Evolutionary conservation across 1,139 yeast genomes (phyloP).

Genomic region (Kazachstania sp.): DNA sequence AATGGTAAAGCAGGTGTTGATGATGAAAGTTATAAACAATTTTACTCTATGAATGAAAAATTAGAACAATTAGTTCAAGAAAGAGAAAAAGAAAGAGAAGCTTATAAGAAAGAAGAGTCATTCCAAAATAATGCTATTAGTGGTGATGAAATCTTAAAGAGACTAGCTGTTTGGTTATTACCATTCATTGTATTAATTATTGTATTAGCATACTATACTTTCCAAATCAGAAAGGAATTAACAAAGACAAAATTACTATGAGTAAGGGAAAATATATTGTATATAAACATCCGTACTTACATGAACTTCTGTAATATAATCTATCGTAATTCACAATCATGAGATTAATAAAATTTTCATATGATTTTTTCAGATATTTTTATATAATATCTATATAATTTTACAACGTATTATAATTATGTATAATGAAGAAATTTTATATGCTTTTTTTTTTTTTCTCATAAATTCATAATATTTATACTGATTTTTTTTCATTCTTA

Average conservation of each 20-base stretch:
- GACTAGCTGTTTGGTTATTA: slow-evolving; percentile 31
- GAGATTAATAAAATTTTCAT: no score
- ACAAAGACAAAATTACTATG: slow-evolving; percentile 33
- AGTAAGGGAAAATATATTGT: neutral
- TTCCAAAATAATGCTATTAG: slow-evolving; percentile 18
- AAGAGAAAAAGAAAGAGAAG: slow-evolving; percentile 30
- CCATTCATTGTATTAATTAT: slow-evolving; percentile 31
- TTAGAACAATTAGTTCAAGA: slow-evolving; percentile 30
- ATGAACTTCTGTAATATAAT: neutral
- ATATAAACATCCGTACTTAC: neutral
- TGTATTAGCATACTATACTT: slow-evolving; percentile 34
- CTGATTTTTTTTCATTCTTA: neutral
- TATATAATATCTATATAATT: neutral
- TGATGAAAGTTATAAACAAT: slow-evolving; percentile 26
- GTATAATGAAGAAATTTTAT: neutral
- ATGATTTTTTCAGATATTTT: neutral
- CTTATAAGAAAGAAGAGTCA: slow-evolving; percentile 7
- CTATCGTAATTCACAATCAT: neutral
- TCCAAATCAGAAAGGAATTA: slow-evolving; percentile 35
- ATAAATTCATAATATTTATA: neutral
- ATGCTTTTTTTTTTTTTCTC: neutral
- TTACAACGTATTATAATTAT: neutral
- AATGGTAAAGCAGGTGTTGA: neutral
- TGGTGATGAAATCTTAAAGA: slow-evolving; percentile 30
- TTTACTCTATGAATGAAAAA: slow-evolving; percentile 27